These are phyloP conservation scores for Castanospermum australe DNA, from an alignment of 306 rosid species.

Conservation along the genomic window DNA sequence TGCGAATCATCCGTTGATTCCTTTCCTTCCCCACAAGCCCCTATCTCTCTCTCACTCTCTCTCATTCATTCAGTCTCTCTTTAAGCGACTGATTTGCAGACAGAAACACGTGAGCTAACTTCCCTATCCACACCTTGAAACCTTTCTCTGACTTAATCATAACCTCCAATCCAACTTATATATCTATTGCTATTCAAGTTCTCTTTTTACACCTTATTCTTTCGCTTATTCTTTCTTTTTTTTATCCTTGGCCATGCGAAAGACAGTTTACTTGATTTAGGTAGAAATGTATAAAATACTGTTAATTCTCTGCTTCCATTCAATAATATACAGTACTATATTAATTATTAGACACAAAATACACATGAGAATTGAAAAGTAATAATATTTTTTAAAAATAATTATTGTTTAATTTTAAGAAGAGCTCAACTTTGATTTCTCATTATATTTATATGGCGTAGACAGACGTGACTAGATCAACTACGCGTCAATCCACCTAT, in stretches of 20 bases:
- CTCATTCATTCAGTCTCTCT: too few species aligned
- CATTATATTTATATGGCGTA: neutral
- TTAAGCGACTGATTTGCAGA: constrained; percentile 64
- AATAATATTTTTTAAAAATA: neutral
- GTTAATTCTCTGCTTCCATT: neutral
- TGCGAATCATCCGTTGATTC: neutral
- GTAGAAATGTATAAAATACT: too few species aligned
- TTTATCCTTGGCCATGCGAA: too few species aligned
- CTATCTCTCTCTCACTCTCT: too few species aligned
- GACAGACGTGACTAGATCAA: neutral
- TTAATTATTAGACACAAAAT: neutral
- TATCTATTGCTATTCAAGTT: too few species aligned
- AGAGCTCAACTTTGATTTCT: neutral
- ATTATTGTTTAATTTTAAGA: neutral
- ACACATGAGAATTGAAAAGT: neutral
- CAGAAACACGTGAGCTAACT: constrained; percentile 87
- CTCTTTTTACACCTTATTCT: too few species aligned
- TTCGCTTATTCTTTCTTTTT: too few species aligned
- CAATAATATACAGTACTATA: neutral
- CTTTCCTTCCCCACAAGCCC: too few species aligned
- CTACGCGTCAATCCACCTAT: neutral
- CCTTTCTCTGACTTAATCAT: constrained; percentile 52
- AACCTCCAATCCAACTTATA: constrained; percentile 35
- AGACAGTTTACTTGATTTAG: too few species aligned
- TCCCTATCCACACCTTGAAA: constrained; percentile 56